Evolutionary conservation across 2,329 filamentous ascomycete genomes (phyloP).

Genomic region (Monilinia polystroma): DNA sequence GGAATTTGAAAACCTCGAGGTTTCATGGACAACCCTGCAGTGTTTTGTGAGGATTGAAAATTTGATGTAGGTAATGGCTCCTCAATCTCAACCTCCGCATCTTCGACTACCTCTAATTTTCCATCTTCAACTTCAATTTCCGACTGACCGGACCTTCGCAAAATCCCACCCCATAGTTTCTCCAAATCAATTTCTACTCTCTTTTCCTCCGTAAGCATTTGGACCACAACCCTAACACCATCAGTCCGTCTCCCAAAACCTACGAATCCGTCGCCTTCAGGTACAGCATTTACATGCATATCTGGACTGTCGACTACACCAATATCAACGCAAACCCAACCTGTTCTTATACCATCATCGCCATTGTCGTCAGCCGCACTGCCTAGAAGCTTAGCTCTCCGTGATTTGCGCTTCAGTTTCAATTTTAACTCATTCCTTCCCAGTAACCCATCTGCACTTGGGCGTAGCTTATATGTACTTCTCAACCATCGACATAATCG

Average conservation of each 20-base stretch:
- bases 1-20: constrained; percentile 19
- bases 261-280: constrained; percentile 58
- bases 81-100: not conserved
- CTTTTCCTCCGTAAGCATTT: constrained; percentile 71
- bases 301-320: constrained; percentile 64
- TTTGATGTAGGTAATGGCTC: not conserved
- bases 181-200: constrained; percentile 66
- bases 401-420: constrained; percentile 76
- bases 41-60: constrained; percentile 1
- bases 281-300: constrained; percentile 43
- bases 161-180: constrained; percentile 52
- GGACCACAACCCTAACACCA: constrained; percentile 64
- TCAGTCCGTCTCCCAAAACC: constrained; percentile 68
- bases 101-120: constrained; percentile 11
- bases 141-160: constrained; percentile 29
- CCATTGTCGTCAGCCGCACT: constrained; percentile 60
- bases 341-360: constrained; percentile 87
- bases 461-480: constrained; percentile 66
- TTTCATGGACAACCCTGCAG: not conserved
- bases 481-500: constrained; percentile 86
- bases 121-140: constrained; percentile 18
- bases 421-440: constrained; percentile 90
- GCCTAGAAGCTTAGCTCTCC: constrained; percentile 77
- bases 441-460: constrained; percentile 82
- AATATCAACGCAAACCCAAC: constrained; percentile 94